Conservation (phyloP, 495 filamentous ascomycete genomes). For the Pseudotulostoma volvatum region DNA sequence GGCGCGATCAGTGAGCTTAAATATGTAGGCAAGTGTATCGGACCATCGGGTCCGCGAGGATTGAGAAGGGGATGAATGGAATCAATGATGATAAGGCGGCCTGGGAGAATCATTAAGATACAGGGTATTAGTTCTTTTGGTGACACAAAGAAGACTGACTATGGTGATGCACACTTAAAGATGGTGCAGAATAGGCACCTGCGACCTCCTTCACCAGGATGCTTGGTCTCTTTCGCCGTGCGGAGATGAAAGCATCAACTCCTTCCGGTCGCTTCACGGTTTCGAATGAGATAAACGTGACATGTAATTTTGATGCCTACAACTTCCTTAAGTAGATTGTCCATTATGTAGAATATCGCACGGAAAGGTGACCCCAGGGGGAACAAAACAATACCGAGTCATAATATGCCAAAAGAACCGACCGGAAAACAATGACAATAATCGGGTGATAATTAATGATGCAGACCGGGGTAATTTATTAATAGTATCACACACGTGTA, state of each 20-base stretch:
- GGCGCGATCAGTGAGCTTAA: conserved; percentile 22
- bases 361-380: too few species aligned
- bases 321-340: too few species aligned
- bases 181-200: conserved; percentile 13
- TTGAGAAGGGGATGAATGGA: conserved; percentile 26
- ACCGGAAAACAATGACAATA: too few species aligned
- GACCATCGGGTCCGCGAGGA: conserved; percentile 12
- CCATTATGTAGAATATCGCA: too few species aligned
- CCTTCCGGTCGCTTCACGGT: conserved; percentile 42
- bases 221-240: conserved; percentile 38
- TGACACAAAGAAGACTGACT: too few species aligned
- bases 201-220: conserved; percentile 43
- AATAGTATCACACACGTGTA: too few species aligned
- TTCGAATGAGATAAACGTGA: conserved; percentile 65
- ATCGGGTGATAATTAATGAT: too few species aligned
- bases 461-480: too few species aligned
- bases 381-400: too few species aligned
- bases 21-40: conserved; percentile 23
- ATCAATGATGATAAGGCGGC: conserved; percentile 31
- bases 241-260: conserved; percentile 47
- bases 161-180: conserved; percentile 7
- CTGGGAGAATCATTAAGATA: conserved; percentile 10
- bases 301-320: conserved; percentile 39
- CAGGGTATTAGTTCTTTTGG: background rate
- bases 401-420: conserved; percentile 2